A percentile compares a stretch with the other conserved stretches of the same genome.
Conservation (phyloP, 805 yeast genomes). For the Metschnikowia dekortorum region DNA sequence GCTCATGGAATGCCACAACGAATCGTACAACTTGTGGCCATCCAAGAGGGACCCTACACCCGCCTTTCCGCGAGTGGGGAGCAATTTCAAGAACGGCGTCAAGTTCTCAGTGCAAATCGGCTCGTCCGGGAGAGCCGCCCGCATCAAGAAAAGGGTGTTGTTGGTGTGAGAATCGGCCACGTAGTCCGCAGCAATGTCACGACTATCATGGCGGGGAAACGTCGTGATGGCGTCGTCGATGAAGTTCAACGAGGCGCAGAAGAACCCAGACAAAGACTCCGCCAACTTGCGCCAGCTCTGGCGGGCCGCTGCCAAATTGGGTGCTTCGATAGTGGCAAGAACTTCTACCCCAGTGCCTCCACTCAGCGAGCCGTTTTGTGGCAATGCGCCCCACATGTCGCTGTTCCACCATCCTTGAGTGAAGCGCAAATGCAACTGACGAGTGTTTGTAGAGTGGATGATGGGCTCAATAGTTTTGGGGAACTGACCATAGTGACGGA, state of each 20-base stretch:
- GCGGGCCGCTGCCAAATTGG: constrained; percentile 48
- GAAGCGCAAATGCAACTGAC: constrained; percentile 79
- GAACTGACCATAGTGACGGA: constrained; percentile 58
- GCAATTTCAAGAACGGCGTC: constrained; percentile 84
- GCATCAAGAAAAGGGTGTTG: constrained; percentile 50
- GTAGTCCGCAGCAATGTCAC: constrained; percentile 19
- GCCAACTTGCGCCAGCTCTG: constrained; percentile 67
- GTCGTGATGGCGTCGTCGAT: constrained; percentile 78
- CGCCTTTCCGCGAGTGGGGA: constrained; percentile 89
- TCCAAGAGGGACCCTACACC: constrained; percentile 83
- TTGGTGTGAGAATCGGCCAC: constrained; percentile 20
- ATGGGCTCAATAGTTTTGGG: constrained; percentile 82
- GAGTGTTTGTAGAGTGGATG: constrained; percentile 57
- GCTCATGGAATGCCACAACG: constrained; percentile 92
- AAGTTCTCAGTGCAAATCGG: constrained; percentile 96
- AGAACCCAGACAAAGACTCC: constrained; percentile 79
- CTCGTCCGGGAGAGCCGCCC: constrained; percentile 91
- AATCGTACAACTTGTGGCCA: constrained; percentile 86
- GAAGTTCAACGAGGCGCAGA: constrained; percentile 92
- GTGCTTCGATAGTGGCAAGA: constrained; percentile 80
- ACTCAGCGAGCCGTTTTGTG: constrained; percentile 60
- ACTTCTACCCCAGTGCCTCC: constrained; percentile 97
- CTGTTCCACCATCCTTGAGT: constrained; percentile 96
- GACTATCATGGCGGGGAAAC: constrained; percentile 42
- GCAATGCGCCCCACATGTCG: constrained; percentile 79